Evolutionary conservation across 805 yeast species (phyloP).

Genomic region (Kluyveromyces lactis): DNA sequence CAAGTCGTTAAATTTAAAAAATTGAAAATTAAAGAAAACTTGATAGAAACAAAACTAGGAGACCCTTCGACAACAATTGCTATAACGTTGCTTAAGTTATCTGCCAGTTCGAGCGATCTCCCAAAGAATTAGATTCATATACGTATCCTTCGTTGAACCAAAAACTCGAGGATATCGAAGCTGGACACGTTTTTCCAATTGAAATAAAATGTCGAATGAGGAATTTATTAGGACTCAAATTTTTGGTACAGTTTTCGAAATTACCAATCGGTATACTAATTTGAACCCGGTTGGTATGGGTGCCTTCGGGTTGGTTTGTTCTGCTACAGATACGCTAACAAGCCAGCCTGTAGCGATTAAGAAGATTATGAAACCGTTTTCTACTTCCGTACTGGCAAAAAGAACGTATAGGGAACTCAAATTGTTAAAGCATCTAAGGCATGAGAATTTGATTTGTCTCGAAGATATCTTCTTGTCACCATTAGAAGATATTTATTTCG

Average conservation of each 20-base stretch:
- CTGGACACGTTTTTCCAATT: too few species aligned
- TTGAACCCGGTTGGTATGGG: slow-evolving; percentile 99
- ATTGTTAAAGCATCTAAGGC: slow-evolving; percentile 84
- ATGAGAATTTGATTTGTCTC: slow-evolving; percentile 86
- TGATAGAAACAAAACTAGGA: too few species aligned
- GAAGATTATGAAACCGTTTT: slow-evolving; percentile 95
- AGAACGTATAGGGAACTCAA: slow-evolving; percentile 95
- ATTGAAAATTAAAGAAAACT: too few species aligned
- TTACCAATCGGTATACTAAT: slow-evolving; percentile 82
- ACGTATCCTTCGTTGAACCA: too few species aligned
- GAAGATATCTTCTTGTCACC: slow-evolving; percentile 94
- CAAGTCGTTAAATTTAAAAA: too few species aligned
- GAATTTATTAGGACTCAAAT: slow-evolving; percentile 67
- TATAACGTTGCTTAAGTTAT: too few species aligned
- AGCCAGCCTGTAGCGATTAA: slow-evolving; percentile 93
- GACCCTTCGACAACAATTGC: too few species aligned
- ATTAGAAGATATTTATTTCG: slow-evolving; percentile 89
- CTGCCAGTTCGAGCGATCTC: too few species aligned
- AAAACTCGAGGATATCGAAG: too few species aligned
- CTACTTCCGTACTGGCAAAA: slow-evolving; percentile 89
- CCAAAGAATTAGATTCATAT: too few species aligned
- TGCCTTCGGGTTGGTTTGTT: slow-evolving; percentile 95
- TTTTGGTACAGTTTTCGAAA: slow-evolving; percentile 91
- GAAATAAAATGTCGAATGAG: slow-evolving; percentile 28
- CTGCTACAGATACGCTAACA: slow-evolving; percentile 87